phyloP scores from a whole-genome alignment of 495 filamentous ascomycete species.

The Penicillium simplicissimum region DNA sequence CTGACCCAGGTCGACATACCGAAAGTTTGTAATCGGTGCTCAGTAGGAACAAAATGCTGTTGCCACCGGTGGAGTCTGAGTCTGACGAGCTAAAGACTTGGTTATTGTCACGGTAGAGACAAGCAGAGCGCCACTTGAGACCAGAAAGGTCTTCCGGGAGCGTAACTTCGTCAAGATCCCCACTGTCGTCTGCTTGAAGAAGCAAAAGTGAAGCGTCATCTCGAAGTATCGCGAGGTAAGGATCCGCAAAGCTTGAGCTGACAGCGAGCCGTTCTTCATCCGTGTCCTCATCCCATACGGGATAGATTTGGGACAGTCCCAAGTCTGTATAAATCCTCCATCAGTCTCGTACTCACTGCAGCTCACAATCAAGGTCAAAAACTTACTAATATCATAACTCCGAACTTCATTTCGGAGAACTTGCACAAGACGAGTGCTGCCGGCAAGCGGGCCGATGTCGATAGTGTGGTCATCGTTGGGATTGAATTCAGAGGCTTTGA shows the following conservation, averaged over 20 bases:
- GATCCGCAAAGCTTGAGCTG: constrained; percentile 82
- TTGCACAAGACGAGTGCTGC: constrained; percentile 76
- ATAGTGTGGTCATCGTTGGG: constrained; percentile 79
- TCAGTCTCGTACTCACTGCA: constrained; percentile 2
- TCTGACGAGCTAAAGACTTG: constrained; percentile 52
- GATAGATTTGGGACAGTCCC: constrained; percentile 82
- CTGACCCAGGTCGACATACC: constrained; percentile 48
- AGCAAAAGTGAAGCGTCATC: constrained; percentile 79
- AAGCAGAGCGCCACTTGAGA: constrained; percentile 76
- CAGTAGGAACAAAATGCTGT: constrained; percentile 72
- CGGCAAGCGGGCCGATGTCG: constrained; percentile 75
- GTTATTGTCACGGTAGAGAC: constrained; percentile 69
- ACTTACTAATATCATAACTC: constrained; percentile 83
- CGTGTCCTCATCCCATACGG: constrained; percentile 83
- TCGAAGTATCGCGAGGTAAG: constrained; percentile 80
- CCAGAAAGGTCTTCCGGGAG: constrained; percentile 52
- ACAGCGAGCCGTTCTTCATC: constrained; percentile 74
- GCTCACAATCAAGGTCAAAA: not conserved
- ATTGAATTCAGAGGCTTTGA: constrained; percentile 74
- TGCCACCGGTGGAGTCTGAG: constrained; percentile 41
- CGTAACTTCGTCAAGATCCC: constrained; percentile 83
- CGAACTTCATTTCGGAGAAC: constrained; percentile 80
- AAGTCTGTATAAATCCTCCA: constrained; percentile 58
- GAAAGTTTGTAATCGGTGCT: constrained; percentile 68
- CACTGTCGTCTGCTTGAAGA: constrained; percentile 70